These are phyloP conservation scores for Blastobotrys attinorum DNA, from an alignment of 805 yeast genomes.

Conservation along the genomic window DNA sequence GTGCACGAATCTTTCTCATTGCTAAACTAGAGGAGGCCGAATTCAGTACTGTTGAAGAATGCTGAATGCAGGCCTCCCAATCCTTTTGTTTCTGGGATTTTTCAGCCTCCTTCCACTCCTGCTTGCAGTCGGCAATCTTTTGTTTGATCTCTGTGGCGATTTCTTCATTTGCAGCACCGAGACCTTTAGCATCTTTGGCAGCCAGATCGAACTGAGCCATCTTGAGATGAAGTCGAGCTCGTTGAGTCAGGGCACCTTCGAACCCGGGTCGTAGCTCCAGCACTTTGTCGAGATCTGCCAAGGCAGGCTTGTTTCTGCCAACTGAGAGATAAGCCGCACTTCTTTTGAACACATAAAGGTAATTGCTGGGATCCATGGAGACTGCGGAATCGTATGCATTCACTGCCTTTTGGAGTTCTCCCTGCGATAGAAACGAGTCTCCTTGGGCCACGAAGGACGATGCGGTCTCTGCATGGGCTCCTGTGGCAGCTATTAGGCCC, in stretches of 20 bases:
- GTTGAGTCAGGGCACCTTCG: slow-evolving; percentile 29
- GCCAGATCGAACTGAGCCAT: slow-evolving; percentile 25
- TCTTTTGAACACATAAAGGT: slow-evolving; percentile 29
- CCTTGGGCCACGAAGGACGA: slow-evolving; percentile 7
- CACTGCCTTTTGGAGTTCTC: slow-evolving; percentile 13
- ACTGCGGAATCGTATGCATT: slow-evolving; percentile 23
- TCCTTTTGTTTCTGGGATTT: neutral
- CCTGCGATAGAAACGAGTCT: slow-evolving; percentile 10
- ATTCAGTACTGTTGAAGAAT: slow-evolving; percentile 22
- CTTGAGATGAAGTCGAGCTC: slow-evolving; percentile 26
- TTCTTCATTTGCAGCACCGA: slow-evolving; percentile 12
- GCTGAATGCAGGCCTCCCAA: slow-evolving; percentile 18
- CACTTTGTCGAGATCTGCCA: slow-evolving; percentile 28
- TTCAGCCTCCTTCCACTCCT: slow-evolving; percentile 11
- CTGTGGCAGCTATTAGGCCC: neutral
- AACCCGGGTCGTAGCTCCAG: slow-evolving; percentile 29
- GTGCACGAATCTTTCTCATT: slow-evolving; percentile 26
- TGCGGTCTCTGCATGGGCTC: neutral
- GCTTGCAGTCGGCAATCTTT: slow-evolving; percentile 9
- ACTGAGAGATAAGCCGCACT: slow-evolving; percentile 30
- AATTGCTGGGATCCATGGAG: slow-evolving; percentile 21
- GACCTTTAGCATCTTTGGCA: slow-evolving; percentile 15
- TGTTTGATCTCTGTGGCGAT: slow-evolving; percentile 12
- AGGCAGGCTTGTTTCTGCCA: slow-evolving; percentile 29
- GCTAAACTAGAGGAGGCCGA: slow-evolving; percentile 22